Conservation (phyloP, 2,329 filamentous ascomycete species). For the Aureobasidium sp. region DNA sequence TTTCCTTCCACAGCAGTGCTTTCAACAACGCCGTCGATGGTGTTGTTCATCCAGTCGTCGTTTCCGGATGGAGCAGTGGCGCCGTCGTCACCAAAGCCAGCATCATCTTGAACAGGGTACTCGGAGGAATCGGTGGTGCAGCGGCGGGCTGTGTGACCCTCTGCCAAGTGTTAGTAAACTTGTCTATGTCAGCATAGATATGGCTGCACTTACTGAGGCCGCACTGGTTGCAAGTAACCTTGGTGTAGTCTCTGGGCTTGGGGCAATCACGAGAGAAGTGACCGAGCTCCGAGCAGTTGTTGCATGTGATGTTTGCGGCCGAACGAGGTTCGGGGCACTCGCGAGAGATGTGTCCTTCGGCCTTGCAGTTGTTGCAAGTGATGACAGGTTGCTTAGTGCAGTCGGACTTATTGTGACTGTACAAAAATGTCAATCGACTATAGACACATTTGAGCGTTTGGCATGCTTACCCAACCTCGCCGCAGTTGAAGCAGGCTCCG, state of each 20-base stretch:
- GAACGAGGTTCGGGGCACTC: slow-evolving; percentile 36
- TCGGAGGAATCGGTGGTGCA: background rate
- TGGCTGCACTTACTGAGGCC: slow-evolving; percentile 19
- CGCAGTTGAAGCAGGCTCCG: slow-evolving; percentile 42
- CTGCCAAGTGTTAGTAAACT: background rate
- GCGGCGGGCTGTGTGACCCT: slow-evolving; percentile 1
- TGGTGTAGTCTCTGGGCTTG: slow-evolving; percentile 44
- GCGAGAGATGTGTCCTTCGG: background rate
- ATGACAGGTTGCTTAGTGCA: background rate
- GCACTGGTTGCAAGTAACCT: slow-evolving; percentile 39
- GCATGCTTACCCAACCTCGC: slow-evolving; percentile 24
- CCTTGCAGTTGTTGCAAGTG: background rate
- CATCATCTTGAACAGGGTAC: background rate
- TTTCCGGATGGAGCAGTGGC: background rate
- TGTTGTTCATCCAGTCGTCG: background rate
- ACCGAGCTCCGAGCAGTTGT: slow-evolving; percentile 45
- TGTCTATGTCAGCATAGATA: background rate
- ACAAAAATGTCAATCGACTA: slow-evolving; percentile 26
- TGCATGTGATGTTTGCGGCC: slow-evolving; percentile 27
- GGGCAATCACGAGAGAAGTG: slow-evolving; percentile 59
- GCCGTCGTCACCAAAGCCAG: background rate
- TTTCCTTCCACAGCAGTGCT: background rate
- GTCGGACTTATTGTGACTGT: slow-evolving; percentile 23
- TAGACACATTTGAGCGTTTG: background rate
- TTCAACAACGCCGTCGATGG: background rate